Base-by-base conservation (phyloP, 306 rosid genomes). In the Herpetospermum pedunculosum region DNA sequence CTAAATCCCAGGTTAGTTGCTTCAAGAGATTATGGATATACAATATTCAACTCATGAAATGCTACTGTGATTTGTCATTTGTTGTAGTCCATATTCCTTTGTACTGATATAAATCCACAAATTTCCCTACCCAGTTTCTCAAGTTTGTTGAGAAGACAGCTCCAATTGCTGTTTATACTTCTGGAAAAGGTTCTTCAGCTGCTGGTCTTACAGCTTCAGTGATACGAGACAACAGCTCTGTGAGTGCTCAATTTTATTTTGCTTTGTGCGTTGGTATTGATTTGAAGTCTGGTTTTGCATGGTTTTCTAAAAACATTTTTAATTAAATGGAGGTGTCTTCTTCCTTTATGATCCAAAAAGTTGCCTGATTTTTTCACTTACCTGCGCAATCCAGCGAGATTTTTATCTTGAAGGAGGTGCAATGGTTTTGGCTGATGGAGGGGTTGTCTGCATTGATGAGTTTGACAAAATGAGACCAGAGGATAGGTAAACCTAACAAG, bases 341-440 rank as follows among this genome's bases (percentile, higher is more conserved):
- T 41, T 79, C 25, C 48, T 57, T 58, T 25, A 26, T 21, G 13
- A n/a, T 75, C 53, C 15, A 55, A 74, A 16, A 75, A 13, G 75
- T 35, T 73, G 54, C 59, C 83, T 82, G 37, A 81, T 77, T 81
- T 37, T 50, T 49, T 26, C 74, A 0, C 28, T 50, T 55, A 38
- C 72, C 8, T 76, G 77, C 81, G 44, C 53, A 72, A 74, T 81
- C 75, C 83, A 94, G 99, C 95, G 97, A 18, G 99, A 94, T 82
- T 94, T 94, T 81, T 94, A 94, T 84, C 99, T 94, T 77, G 99
- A 94, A 88, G 99, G 99, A 82, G 99, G 99, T 72, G 99, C 99
- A 68, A 91, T 94, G 99, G 96, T 94, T 83, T 87, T 94, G 89
- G 99, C 96, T 19, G 99, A 94, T 80, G 99, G 99, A 38, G 99